Conservation (phyloP, 371 early-diverging fungal genomes). For the Blakeslea trispora region DNA sequence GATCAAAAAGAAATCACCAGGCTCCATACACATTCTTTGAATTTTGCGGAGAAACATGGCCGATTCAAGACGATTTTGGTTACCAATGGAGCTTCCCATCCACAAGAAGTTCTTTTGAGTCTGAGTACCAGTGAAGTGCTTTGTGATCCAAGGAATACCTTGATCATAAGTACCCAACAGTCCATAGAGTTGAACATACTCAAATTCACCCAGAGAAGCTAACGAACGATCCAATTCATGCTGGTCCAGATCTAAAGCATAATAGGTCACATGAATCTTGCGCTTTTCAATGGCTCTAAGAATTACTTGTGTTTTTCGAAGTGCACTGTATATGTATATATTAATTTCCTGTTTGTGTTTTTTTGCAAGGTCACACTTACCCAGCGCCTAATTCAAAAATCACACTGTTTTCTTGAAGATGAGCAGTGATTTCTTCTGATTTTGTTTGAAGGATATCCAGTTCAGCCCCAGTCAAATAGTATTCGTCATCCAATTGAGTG, state of each 20-base stretch:
- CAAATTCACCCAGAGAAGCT: constrained; percentile 42
- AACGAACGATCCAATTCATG: constrained; percentile 71
- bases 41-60: constrained; percentile 53
- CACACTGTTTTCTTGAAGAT: constrained; percentile 67
- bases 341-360: background rate
- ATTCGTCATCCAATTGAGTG: constrained; percentile 77
- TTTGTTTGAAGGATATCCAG: constrained; percentile 68
- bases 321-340: constrained; percentile 53
- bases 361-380: constrained; percentile 37
- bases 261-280: constrained; percentile 72
- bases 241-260: constrained; percentile 90
- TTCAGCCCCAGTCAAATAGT: constrained; percentile 86
- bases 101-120: constrained; percentile 76
- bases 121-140: constrained; percentile 36
- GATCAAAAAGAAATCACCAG: constrained; percentile 77
- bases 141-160: constrained; percentile 63
- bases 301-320: constrained; percentile 85
- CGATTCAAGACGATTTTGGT: constrained; percentile 58
- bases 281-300: constrained; percentile 72
- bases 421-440: constrained; percentile 65
- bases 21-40: constrained; percentile 49
- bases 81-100: constrained; percentile 92
- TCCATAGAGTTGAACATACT: constrained; percentile 70
- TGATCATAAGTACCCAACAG: constrained; percentile 92
- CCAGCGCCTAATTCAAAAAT: constrained; percentile 88